These are phyloP conservation scores for Ascoidea tarda DNA, from an alignment of 805 yeast species.

Conservation along the genomic window DNA sequence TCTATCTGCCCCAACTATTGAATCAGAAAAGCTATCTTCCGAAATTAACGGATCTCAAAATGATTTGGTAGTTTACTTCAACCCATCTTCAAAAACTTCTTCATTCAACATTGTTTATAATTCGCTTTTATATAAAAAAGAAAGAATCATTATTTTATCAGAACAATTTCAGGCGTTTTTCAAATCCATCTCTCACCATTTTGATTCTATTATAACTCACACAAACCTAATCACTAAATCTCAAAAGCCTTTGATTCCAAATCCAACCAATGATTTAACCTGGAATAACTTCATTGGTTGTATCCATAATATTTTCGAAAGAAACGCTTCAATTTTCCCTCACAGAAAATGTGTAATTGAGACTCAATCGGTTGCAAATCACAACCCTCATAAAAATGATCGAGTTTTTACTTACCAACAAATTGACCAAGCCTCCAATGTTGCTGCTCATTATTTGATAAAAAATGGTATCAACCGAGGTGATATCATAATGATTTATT, in stretches of 20 bases:
- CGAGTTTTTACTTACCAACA: conserved; percentile 75
- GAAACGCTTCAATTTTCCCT: conserved; percentile 74
- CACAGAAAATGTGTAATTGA: conserved; percentile 87
- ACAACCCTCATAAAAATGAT: conserved; percentile 30
- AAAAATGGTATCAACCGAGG: conserved; percentile 75
- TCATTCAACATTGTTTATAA: conserved; percentile 48
- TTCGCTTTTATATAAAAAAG: conserved; percentile 54
- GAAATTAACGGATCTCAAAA: conserved; percentile 12
- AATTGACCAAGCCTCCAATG: conserved; percentile 84
- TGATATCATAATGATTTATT: conserved; percentile 95
- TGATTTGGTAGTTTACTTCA: conserved; percentile 53
- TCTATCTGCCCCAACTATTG: conserved; percentile 26
- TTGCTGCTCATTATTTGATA: conserved; percentile 81
- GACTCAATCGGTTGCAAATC: conserved; percentile 55
- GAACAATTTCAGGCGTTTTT: conserved; percentile 59
- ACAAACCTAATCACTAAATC: conserved; percentile 56
- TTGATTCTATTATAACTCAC: conserved; percentile 35
- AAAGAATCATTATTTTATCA: conserved; percentile 52
- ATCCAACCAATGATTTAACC: conserved; percentile 76
- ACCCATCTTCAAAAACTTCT: conserved; percentile 29
- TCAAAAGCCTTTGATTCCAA: conserved; percentile 56
- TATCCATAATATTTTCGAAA: conserved; percentile 88
- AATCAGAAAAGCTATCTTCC: conserved; percentile 24
- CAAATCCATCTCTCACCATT: conserved; percentile 20
- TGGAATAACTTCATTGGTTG: conserved; percentile 92